Percentiles rank a stretch among this genome's conserved stretches.
Conservation (phyloP, 2,329 filamentous ascomycete species). For the Aspergillus jensenii region DNA sequence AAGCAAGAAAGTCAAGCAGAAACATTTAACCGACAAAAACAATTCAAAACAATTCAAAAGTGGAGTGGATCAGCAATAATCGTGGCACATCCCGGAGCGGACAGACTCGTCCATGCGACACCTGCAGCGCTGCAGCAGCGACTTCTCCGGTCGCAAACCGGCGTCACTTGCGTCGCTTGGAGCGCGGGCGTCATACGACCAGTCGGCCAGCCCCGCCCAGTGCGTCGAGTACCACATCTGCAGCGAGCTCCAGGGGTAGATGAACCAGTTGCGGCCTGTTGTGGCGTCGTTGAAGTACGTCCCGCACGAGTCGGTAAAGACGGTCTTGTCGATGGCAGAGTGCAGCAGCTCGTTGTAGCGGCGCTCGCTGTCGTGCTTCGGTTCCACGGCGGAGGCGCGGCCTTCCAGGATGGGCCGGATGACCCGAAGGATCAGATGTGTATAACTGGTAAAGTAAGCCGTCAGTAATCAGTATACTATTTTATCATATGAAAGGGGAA, state of each 20-base stretch:
- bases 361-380: constrained; percentile 15
- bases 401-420: constrained; percentile 15
- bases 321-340: constrained; percentile 13
- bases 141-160: constrained; percentile 3
- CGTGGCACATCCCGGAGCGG: neutral
- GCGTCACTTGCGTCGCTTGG: neutral
- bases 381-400: constrained; percentile 15
- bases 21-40: neutral
- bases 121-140: constrained; percentile 1
- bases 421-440: constrained; percentile 14
- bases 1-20: neutral
- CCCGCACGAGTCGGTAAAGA: constrained; percentile 14
- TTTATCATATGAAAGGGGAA: neutral
- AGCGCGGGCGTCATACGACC: constrained; percentile 8
- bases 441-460: neutral
- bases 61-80: neutral
- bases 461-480: no score
- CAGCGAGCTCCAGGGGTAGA: constrained; percentile 23
- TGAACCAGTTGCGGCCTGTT: constrained; percentile 22
- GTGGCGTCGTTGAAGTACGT: constrained; percentile 20
- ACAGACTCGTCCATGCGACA: neutral
- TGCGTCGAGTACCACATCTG: constrained; percentile 19
- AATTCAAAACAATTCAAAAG: no score
- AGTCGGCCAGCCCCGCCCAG: constrained; percentile 8
- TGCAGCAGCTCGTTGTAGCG: constrained; percentile 12